A percentile compares a stretch with the other conserved stretches of the same genome.
Evolutionary conservation across 2,329 filamentous ascomycete species (phyloP).

Genomic region (Ciborinia camelliae): DNA sequence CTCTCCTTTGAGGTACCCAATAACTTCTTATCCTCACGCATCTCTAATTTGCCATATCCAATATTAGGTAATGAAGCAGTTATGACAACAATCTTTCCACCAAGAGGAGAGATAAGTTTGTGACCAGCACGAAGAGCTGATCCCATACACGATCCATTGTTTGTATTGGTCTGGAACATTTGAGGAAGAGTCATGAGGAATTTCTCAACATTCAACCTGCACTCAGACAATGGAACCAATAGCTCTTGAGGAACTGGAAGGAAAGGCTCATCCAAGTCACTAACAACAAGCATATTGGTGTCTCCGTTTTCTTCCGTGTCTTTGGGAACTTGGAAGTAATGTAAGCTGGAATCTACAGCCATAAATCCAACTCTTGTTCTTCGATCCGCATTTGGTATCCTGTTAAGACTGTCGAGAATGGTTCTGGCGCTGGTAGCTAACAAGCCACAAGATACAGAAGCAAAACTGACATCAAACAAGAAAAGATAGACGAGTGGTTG

Average conservation of each 20-base stretch:
- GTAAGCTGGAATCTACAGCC: constrained; percentile 87
- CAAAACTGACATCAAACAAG: constrained; percentile 90
- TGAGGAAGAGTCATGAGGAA: constrained; percentile 88
- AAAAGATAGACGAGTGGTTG: constrained; percentile 95
- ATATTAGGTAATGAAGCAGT: constrained; percentile 87
- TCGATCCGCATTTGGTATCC: constrained; percentile 96
- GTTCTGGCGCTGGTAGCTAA: constrained; percentile 89
- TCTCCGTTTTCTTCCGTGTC: constrained; percentile 82
- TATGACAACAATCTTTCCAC: constrained; percentile 90
- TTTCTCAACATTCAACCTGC: constrained; percentile 83
- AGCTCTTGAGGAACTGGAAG: constrained; percentile 90
- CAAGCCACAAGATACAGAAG: constrained; percentile 83
- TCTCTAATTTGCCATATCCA: constrained; percentile 83
- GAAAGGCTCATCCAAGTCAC: constrained; percentile 94
- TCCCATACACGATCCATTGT: constrained; percentile 87
- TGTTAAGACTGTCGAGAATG: constrained; percentile 89
- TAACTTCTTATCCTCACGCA: constrained; percentile 94
- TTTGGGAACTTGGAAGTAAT: constrained; percentile 93
- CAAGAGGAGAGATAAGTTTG: constrained; percentile 90
- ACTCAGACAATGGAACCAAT: constrained; percentile 83
- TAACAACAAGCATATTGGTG: constrained; percentile 88
- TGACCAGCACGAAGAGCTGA: constrained; percentile 89
- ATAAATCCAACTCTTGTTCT: constrained; percentile 92
- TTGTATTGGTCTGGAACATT: constrained; percentile 96
- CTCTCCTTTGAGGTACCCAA: constrained; percentile 92